Base-by-base conservation (phyloP, 345 rosid species). In the Bruguiera parviflora region DNA sequence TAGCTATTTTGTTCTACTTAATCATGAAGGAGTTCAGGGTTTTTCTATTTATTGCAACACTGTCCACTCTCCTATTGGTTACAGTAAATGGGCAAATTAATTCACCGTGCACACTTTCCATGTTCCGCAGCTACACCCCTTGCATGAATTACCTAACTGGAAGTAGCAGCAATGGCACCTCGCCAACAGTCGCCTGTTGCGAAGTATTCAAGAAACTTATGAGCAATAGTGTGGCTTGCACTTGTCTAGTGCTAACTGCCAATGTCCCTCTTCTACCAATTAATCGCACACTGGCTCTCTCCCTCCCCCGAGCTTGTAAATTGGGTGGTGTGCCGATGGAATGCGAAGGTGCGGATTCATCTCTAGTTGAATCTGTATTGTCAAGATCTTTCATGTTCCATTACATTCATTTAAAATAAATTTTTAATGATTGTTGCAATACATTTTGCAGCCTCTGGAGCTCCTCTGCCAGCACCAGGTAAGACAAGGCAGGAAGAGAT, bases 381-480 rank as follows among this genome's bases (percentile, higher is more conserved):
- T 19, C 13, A 43, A 43, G 49, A 43, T 11, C 49, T 43, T 43
- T 43, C 18, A 43, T 43, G 19, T 43, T 43, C 19, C 49, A 15
- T 43, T 18, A 3, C 19, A 43, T 43, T 43, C 49, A 43, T 43
- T 43, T 11, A 43, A 43, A 43, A 11, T 13, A 13, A 43, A 43
- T 2, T 43, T 43, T 15, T 43, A 43, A 43, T 43, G 49, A 43
- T 13, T 43, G 49, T 43, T 71, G 18, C 25, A 0, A 58, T 71
- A 32, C 35, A 5, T 70, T 68, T 79, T 78, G 79, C 85, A 93
- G 98, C 91, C 56, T 67, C 98, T 43, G 96, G 92, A 27, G 33
- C 86, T 39, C 98, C 97, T 70, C 81, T 93, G 15, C 97, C 97
- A 43, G 86, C 96, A 66, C 97, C 96, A 84, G 97, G 97, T 88